These are phyloP conservation scores for Cynanchum wilfordii DNA, from an alignment of 257 asterid genomes.

Conservation along the genomic window DNA sequence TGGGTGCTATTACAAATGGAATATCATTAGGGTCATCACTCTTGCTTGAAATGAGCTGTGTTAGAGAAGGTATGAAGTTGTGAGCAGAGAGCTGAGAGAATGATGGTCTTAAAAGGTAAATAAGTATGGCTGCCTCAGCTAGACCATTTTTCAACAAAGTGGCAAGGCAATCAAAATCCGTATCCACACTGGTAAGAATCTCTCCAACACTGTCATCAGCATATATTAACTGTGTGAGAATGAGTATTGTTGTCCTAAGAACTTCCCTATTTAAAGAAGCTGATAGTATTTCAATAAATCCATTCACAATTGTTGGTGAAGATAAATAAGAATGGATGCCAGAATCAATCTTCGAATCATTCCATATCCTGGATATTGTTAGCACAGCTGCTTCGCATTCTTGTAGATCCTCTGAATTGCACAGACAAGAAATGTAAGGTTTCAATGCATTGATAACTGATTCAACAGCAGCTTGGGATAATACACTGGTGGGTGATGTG, in stretches of 20 bases:
- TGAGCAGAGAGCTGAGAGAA: conserved; percentile 54
- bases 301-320: conserved; percentile 58
- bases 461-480: conserved; percentile 64
- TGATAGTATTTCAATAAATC: conserved; percentile 60
- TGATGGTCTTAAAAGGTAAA: conserved; percentile 57
- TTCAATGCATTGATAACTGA: conserved; percentile 50
- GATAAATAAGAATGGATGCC: conserved; percentile 62
- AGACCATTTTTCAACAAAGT: conserved; percentile 66
- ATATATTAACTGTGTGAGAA: conserved; percentile 53
- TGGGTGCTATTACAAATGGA: conserved; percentile 49
- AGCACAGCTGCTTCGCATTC: conserved; percentile 68
- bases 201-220: conserved; percentile 48
- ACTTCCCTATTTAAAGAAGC: conserved; percentile 66
- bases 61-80: conserved; percentile 39
- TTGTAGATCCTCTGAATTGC: conserved; percentile 69
- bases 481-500: conserved; percentile 54
- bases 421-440: conserved; percentile 59
- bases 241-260: conserved; percentile 47
- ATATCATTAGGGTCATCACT: conserved; percentile 37
- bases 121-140: conserved; percentile 56
- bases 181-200: conserved; percentile 54
- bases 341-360: conserved; percentile 51
- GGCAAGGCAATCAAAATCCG: conserved; percentile 65
- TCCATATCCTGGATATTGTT: conserved; percentile 54
- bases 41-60: conserved; percentile 42